Evolutionary conservation across 1,284 basidiomycete genomes (phyloP), one percentile per base, ranked within the genome.

Genomic region (Leccinum pachyderme): DNA sequence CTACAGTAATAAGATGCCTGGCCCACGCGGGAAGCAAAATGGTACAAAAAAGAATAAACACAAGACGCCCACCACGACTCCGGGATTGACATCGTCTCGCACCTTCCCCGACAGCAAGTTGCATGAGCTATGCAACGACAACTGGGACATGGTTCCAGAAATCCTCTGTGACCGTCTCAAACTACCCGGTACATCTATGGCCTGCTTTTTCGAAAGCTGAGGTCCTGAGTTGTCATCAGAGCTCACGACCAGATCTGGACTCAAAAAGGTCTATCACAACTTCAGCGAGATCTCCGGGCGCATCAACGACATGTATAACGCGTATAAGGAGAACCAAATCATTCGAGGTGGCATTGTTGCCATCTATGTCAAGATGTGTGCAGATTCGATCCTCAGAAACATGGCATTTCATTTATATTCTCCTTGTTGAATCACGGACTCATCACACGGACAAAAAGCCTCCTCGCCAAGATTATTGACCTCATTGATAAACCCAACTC

Each of bases 281-380:
- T 84, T 86, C 61, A 72, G 74, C 24, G 64, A 69, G 2, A 77
- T 83, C 31, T 79, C 76, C 59, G 65, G 68, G 37, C 75, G 73
- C 24, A 72, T 85, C 12, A 77, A 84, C 18, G 66, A 66, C 15
- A 66, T 72, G 0, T 81, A 78, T 60, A 59, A 68, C n/a, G 69
- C 64, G 24, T 65, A 76, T 56, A 49, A 54, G 7, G 63, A 65
- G 3, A 74, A 78, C 57, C 69, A 73, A n/a, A 73, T 72, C 51
- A 64, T 82, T 24, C 65, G 64, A 49, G 82, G 81, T 11, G 82
- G 79, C 0, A 79, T 86, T 41, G 71, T 84, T 5, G 80, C 77
- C 1, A 80, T 86, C 44, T 84, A 79, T 64, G 76, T 81, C 2
- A 81, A 81, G 63, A 82, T 86, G 81, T 83, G 75, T 52, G 73